Evolutionary conservation across 2,329 filamentous ascomycete species (phyloP).

Genomic region (Bipolaris sorokiniana): DNA sequence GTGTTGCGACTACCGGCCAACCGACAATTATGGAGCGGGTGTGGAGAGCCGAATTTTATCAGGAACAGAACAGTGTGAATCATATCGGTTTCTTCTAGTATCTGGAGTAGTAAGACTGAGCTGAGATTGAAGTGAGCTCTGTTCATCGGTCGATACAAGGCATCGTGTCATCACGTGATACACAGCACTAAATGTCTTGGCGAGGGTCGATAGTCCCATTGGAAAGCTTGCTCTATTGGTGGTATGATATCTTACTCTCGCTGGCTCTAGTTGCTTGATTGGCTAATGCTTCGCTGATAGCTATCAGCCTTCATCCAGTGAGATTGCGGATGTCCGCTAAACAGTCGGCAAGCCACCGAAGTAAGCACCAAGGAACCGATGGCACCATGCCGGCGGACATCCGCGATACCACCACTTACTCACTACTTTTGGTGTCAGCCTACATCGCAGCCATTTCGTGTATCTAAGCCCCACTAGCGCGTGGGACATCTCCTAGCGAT

Average conservation of each 20-base stretch:
- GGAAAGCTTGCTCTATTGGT: too few species aligned
- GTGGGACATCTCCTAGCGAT: not conserved
- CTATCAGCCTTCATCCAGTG: not conserved
- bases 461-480: not conserved
- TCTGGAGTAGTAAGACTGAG: too few species aligned
- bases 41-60: constrained; percentile 4
- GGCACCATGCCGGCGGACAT: not conserved
- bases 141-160: not conserved
- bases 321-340: constrained; percentile 2
- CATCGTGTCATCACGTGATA: not conserved
- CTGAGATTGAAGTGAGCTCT: too few species aligned
- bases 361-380: not conserved
- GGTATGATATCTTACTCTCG: too few species aligned
- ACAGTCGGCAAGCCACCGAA: not conserved
- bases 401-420: not conserved
- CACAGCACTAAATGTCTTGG: not conserved
- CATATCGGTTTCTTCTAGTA: too few species aligned
- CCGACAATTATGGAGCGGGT: not conserved
- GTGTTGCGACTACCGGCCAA: not conserved
- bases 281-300: too few species aligned
- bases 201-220: not conserved
- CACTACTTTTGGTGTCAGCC: not conserved
- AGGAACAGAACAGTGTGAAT: not conserved
- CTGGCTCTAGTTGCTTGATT: too few species aligned
- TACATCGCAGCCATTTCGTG: not conserved